Percentiles rank a stretch among this genome's conserved stretches.
Conservation (phyloP, 352 stramenopile species). For the Pythium sukuiense region DNA sequence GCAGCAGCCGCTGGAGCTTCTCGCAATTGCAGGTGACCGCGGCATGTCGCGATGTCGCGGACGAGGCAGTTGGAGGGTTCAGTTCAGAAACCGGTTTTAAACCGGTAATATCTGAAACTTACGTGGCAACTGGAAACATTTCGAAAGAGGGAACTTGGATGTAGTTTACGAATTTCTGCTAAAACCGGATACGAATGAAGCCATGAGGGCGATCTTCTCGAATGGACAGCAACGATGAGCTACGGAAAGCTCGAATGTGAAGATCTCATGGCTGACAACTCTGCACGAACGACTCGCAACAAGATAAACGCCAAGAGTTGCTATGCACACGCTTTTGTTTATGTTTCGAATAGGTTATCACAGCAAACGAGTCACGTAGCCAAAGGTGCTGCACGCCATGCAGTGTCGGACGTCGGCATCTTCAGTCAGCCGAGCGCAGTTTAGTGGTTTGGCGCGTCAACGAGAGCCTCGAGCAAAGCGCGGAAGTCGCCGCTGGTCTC, state of each 20-base stretch:
- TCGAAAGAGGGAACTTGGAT: neutral
- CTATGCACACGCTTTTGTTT: neutral
- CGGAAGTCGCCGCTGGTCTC: constrained; percentile 79
- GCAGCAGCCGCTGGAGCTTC: neutral
- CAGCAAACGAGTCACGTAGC: neutral
- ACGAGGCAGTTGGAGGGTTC: constrained; percentile 8
- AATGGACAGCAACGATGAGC: neutral
- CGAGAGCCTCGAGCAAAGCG: constrained; percentile 60
- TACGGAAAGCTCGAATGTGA: too few species aligned
- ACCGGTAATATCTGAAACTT: neutral
- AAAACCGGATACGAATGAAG: constrained; percentile 9
- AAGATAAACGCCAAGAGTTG: neutral
- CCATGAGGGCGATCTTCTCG: neutral
- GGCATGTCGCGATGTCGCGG: constrained; percentile 6
- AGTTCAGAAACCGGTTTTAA: neutral
- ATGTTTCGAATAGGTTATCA: neutral
- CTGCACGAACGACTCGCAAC: neutral
- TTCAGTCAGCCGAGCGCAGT: neutral
- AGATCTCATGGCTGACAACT: too few species aligned
- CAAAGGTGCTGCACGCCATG: neutral
- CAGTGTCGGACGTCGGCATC: neutral
- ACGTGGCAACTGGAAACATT: neutral
- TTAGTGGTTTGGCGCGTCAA: constrained; percentile 42
- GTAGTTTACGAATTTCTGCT: neutral
- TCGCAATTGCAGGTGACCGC: neutral